A percentile compares a stretch with the other conserved stretches of the same genome.
phyloP scores from a whole-genome alignment of 1,139 yeast genomes.

The Debaryomyces coudertii region DNA sequence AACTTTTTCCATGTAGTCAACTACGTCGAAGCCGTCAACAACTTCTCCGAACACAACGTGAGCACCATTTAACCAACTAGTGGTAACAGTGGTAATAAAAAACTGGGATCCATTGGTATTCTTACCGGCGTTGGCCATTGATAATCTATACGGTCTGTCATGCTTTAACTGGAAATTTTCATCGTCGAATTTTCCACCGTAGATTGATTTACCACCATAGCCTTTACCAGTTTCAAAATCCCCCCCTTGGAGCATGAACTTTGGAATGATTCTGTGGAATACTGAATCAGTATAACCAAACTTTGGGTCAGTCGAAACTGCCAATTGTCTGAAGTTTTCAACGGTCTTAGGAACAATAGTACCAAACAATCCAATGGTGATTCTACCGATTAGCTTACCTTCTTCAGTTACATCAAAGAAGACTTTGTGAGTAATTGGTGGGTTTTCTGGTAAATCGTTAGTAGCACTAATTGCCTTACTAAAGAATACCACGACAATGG shows the following conservation, averaged over 20 bases:
- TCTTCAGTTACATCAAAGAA: conserved; percentile 87
- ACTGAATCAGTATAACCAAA: conserved; percentile 53
- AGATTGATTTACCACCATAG: conserved; percentile 62
- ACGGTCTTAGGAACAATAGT: conserved; percentile 63
- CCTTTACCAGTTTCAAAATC: conserved; percentile 64
- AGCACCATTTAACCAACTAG: conserved; percentile 65
- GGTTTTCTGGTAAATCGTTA: conserved; percentile 47
- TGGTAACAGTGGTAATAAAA: conserved; percentile 63
- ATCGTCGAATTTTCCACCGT: conserved; percentile 59
- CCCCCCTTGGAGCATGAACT: conserved; percentile 67
- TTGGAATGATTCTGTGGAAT: conserved; percentile 61
- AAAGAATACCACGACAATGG: conserved; percentile 25
- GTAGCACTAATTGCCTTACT: conserved; percentile 21
- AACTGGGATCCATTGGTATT: conserved; percentile 68
- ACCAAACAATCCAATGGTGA: conserved; percentile 73
- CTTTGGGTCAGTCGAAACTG: conserved; percentile 61
- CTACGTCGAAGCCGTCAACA: conserved; percentile 66
- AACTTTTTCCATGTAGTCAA: conserved; percentile 56
- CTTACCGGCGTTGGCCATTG: conserved; percentile 69
- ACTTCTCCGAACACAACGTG: conserved; percentile 88
- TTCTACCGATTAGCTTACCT: conserved; percentile 67
- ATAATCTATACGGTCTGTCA: conserved; percentile 59
- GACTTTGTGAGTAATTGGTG: conserved; percentile 72
- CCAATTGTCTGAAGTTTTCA: conserved; percentile 60
- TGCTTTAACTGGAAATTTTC: conserved; percentile 61